Percentiles rank a stretch among this genome's conserved stretches.
phyloP scores from a whole-genome alignment of 2,329 filamentous ascomycete species.

The Penicillium sp. region DNA sequence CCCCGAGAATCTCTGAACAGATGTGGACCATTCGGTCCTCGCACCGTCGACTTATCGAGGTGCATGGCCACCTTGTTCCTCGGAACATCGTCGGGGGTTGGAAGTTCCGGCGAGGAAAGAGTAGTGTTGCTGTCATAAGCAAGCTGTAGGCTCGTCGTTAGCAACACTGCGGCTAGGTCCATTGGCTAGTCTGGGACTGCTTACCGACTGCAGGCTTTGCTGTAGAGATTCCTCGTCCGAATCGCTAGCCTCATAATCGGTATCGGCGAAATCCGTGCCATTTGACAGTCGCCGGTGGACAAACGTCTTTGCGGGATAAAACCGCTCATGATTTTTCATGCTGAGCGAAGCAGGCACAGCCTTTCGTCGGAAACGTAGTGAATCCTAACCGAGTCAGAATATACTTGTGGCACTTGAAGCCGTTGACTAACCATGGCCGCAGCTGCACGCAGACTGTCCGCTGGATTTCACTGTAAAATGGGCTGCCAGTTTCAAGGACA shows the following conservation, averaged over 20 bases:
- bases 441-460: too few species aligned
- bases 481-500: too few species aligned
- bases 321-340: constrained; percentile 14
- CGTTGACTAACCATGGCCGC: neutral
- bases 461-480: too few species aligned
- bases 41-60: constrained; percentile 55
- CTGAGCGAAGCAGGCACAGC: constrained; percentile 17
- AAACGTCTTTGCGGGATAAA: constrained; percentile 13
- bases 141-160: too few species aligned
- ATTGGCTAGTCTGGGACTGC: too few species aligned
- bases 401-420: neutral
- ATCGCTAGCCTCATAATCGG: constrained; percentile 47
- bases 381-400: constrained; percentile 7
- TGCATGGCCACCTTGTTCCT: constrained; percentile 60
- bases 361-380: constrained; percentile 17
- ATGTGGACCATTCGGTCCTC: constrained; percentile 85
- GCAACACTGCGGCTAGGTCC: too few species aligned
- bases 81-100: constrained; percentile 68
- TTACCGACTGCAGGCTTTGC: constrained; percentile 48
- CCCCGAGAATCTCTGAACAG: constrained; percentile 66
- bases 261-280: constrained; percentile 37
- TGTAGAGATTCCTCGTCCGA: constrained; percentile 47
- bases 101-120: constrained; percentile 76
- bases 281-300: constrained; percentile 32
- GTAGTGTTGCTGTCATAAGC: constrained; percentile 72